Base-by-base conservation (phyloP, 1,284 basidiomycete species). In the Neotropicomus parvogracilis region DNA sequence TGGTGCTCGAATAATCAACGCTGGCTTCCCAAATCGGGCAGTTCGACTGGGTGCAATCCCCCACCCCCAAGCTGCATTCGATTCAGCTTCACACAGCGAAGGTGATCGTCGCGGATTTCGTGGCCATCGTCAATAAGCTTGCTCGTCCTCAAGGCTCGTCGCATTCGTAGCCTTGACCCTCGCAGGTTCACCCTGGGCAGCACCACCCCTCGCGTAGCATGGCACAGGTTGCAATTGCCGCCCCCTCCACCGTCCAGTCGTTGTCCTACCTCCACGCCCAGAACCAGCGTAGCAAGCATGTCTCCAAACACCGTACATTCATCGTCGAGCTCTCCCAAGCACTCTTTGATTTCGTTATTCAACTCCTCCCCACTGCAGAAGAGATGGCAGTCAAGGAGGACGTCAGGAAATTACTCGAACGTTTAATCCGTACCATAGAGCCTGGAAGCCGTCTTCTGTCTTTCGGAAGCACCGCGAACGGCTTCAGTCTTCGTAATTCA, bases 311-410 rank as follows among this genome's bases (percentile, higher is more conserved):
- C 60, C 79, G 79, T 48, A 87, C 87, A 71, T 66, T 73, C 52
- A 73, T 77, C 52, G 70, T 74, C 19, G 85, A 88, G 58, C 79
- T 88, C 59, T 88, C 86, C 13, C 74, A 76, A 56, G 77, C 74
- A 43, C 79, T 90, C 48, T 85, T 84, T 69, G 86, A 88, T 70
- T 91, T 95, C 68, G 90, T 95, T 48, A 81, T 95, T 49, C 91
- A 92, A 63, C 80, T 95, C 39, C 77, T 95, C 17, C 93, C 93
- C 7, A 91, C 91, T 4, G 70, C 81, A 41, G 92, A 95, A 63
- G 93, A 97, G 71, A 81, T 95, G 69, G 79, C 83, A 43, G 85
- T 94, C 60, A 99, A 98, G 76, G 95, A 98, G 72, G 91, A 95
- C 60, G 95, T 97, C 54, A 79, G 95, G 61, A 89, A 92, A 68